Conservation (phyloP, 2,329 filamentous ascomycete genomes). For the Sporothrix brasiliensis region DNA sequence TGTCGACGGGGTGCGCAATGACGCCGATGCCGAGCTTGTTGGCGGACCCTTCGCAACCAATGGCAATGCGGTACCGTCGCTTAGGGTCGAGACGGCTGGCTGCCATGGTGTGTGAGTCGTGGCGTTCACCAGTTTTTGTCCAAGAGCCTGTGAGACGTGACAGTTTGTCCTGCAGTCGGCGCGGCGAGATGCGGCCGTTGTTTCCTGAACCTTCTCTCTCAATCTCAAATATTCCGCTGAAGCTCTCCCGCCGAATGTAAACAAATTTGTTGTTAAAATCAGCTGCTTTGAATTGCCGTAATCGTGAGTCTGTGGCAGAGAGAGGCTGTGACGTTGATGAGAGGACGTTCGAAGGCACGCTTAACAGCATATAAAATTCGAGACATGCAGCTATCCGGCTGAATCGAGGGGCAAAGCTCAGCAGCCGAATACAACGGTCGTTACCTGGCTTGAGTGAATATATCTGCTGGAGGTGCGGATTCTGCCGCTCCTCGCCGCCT, state of each 20-base stretch:
- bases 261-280: neutral
- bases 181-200: neutral
- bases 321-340: slow-evolving; percentile 7
- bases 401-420: slow-evolving; percentile 17
- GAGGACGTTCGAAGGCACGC: neutral
- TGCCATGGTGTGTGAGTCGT: slow-evolving; percentile 1
- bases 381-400: slow-evolving; percentile 10
- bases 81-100: slow-evolving; percentile 31
- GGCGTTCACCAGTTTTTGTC: neutral
- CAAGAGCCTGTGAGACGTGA: neutral
- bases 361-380: slow-evolving; percentile 25
- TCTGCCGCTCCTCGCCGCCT: slow-evolving; percentile 13
- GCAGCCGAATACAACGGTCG: slow-evolving; percentile 7
- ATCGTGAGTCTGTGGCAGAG: neutral
- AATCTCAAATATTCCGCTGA: too few species aligned
- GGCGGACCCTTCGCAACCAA: slow-evolving; percentile 82
- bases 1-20: slow-evolving; percentile 68
- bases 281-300: neutral
- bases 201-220: neutral
- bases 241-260: too few species aligned
- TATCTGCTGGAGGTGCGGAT: neutral
- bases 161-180: neutral
- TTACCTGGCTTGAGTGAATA: neutral
- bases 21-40: slow-evolving; percentile 97
- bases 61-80: slow-evolving; percentile 54